Percentiles rank a stretch among this genome's conserved stretches.
Evolutionary conservation across 495 filamentous ascomycete genomes (phyloP).

Genomic region (Penicillium odoratum): DNA sequence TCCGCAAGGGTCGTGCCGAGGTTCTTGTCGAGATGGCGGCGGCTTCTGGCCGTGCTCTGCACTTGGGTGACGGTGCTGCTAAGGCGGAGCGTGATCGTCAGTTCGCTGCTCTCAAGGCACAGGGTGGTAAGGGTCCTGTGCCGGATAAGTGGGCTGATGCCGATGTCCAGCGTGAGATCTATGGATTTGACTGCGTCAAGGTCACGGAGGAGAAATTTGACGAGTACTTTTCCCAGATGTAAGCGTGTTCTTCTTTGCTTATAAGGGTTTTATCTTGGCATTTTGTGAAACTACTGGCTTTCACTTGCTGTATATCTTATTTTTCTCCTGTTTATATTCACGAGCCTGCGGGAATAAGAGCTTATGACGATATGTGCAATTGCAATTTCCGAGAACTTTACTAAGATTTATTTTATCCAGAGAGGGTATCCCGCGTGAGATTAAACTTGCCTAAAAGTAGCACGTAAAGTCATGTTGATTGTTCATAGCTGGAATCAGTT

Average conservation of each 20-base stretch:
- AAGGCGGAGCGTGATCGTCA: constrained; percentile 74
- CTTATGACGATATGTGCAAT: constrained; percentile 1
- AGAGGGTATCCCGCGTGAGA: neutral
- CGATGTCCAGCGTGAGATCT: constrained; percentile 75
- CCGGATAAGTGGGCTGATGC: constrained; percentile 84
- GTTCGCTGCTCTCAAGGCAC: constrained; percentile 56
- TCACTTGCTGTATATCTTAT: constrained; percentile 6
- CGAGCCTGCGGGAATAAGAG: constrained; percentile 5
- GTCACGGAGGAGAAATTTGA: constrained; percentile 62
- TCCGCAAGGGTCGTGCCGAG: constrained; percentile 70
- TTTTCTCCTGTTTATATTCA: constrained; percentile 12
- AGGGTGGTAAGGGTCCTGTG: constrained; percentile 56
- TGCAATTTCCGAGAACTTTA: neutral
- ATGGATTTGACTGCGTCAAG: constrained; percentile 66
- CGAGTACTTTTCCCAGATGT: constrained; percentile 51
- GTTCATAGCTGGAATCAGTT: neutral
- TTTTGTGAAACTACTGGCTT: constrained; percentile 4
- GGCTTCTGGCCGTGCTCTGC: constrained; percentile 63
- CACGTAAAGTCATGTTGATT: neutral
- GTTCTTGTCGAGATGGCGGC: constrained; percentile 70
- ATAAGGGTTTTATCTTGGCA: constrained; percentile 4
- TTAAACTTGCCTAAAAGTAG: neutral
- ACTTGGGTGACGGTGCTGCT: constrained; percentile 71
- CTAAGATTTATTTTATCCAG: neutral
- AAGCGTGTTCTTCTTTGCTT: constrained; percentile 17